Base-by-base conservation (phyloP, 2,329 filamentous ascomycete genomes). In the Sclerotinia minor region DNA sequence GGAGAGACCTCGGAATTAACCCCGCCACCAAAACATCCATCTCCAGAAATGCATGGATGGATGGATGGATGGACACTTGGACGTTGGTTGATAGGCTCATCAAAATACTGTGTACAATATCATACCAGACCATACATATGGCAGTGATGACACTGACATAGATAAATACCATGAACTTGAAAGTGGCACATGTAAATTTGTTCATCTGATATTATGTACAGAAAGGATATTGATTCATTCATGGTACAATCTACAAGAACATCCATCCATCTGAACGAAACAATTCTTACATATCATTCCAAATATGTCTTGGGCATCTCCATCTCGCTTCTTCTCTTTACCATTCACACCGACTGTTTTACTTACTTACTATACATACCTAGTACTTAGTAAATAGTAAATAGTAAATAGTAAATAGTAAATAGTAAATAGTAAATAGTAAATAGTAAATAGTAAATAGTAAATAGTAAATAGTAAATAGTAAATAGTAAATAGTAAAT, bases 281-380 rank as follows among this genome's bases (percentile, higher is more conserved):
- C 5, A 47, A n/a, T 21, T 13, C 9, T 45, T 60, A 41, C 57
- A 60, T 49, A 49, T 49, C 26, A 35, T n/a, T 35, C 26, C 44
- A 60, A 60, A n/a, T 45, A 47, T 60, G 5, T 21, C 13, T 19
- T 32, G 26, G 44, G 44, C n/a, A 44, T 60, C 58, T 49, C 44
- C 58, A 60, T 60, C 44, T 49, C 44, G 29, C 45, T 29, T 61
- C 57, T 50, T 61, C 29, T 61, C 57, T 50, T 61, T 5, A 29
- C 2, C 2, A 5, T 29, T 29, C 53, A 57, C 58, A 61, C 58
- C 58, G 58, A 50, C 58, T 24, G 58, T 60, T 60, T 60, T 49
- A 32, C 29, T n/a, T n/a, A n/a, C n/a, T n/a, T n/a, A n/a, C n/a
- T n/a, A n/a, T n/a, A n/a, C n/a, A n/a, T n/a, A n/a, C n/a, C n/a